phyloP scores from a whole-genome alignment of 2,329 filamentous ascomycete species.

The Metarhizium anisopliae region DNA sequence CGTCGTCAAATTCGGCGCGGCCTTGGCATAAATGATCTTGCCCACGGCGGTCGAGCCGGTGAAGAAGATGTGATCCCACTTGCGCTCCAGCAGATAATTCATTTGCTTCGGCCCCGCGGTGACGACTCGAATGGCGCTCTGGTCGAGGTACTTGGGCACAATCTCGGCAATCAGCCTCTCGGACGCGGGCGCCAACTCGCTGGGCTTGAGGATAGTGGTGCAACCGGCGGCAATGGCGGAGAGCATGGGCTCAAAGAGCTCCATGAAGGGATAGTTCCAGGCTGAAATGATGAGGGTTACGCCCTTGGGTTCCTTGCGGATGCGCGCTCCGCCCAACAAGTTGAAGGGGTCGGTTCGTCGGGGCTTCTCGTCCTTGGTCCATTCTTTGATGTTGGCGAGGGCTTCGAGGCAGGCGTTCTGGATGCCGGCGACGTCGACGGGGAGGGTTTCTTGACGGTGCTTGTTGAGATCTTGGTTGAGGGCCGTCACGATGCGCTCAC shows the following conservation, averaged over 20 bases:
- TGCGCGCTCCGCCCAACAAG: conserved; percentile 18
- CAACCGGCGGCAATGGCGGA: conserved; percentile 34
- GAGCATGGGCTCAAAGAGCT: conserved; percentile 28
- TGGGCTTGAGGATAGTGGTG: conserved; percentile 33
- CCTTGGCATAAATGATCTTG: conserved; percentile 27
- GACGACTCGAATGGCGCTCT: conserved; percentile 23
- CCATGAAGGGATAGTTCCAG: conserved; percentile 36
- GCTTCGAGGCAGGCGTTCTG: conserved; percentile 27
- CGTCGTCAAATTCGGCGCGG: conserved; percentile 35
- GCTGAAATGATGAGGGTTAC: conserved; percentile 34
- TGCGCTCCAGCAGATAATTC: conserved; percentile 23
- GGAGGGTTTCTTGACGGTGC: conserved; percentile 22
- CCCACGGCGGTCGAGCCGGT: conserved; percentile 31
- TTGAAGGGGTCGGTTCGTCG: conserved; percentile 19
- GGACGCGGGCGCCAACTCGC: conserved; percentile 25
- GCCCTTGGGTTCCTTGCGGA: conserved; percentile 34
- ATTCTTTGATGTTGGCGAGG: conserved; percentile 28
- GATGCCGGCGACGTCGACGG: conserved; percentile 20
- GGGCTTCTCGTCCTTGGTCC: conserved; percentile 26
- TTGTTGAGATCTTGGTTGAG: conserved; percentile 26
- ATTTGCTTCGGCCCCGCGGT: conserved; percentile 29
- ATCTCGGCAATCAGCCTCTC: conserved; percentile 29
- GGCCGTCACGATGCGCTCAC: conserved; percentile 21
- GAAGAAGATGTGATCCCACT: conserved; percentile 37
- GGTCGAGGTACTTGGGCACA: conserved; percentile 32